These are phyloP conservation scores for Penicillium sp. DNA, from an alignment of 2,329 filamentous ascomycete genomes.

Conservation along the genomic window DNA sequence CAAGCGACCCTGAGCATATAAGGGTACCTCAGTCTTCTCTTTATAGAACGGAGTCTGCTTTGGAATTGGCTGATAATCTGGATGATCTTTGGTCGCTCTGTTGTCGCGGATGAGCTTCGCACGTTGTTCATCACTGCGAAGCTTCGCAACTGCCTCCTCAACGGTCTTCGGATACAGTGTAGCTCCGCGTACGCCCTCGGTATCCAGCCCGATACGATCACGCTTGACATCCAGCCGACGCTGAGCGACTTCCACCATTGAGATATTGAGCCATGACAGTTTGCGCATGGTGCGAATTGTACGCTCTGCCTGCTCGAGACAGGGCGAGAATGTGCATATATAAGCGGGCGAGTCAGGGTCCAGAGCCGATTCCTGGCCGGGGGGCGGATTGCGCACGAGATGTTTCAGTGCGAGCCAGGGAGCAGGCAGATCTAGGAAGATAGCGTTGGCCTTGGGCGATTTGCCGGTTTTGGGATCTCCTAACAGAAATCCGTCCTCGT, in stretches of 20 bases:
- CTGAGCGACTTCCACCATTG: constrained; percentile 87
- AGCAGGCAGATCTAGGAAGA: constrained; percentile 52
- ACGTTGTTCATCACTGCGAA: constrained; percentile 70
- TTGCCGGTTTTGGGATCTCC: constrained; percentile 30
- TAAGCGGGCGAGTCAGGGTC: constrained; percentile 70
- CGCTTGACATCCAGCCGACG: constrained; percentile 76
- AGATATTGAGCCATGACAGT: constrained; percentile 84
- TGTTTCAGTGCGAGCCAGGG: constrained; percentile 52
- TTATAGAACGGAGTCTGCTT: constrained; percentile 23
- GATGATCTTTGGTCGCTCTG: constrained; percentile 28
- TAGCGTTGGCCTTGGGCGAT: constrained; percentile 46
- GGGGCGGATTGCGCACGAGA: constrained; percentile 39
- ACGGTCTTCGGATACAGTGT: constrained; percentile 67
- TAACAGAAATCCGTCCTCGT: constrained; percentile 48
- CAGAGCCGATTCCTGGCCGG: constrained; percentile 52
- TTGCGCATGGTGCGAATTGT: constrained; percentile 78
- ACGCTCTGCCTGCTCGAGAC: constrained; percentile 90
- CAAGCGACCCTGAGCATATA: constrained; percentile 73
- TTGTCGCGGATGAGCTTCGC: constrained; percentile 61
- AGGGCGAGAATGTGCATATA: constrained; percentile 93
- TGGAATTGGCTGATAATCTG: constrained; percentile 20
- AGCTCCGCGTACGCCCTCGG: constrained; percentile 65
- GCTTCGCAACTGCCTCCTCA: constrained; percentile 69
- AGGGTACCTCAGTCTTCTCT: constrained; percentile 40
- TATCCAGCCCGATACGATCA: constrained; percentile 72